Evolutionary conservation across 2,329 filamentous ascomycete species (phyloP), one percentile per base, ranked within the genome.

Genomic region (Colletotrichum karsti): DNA sequence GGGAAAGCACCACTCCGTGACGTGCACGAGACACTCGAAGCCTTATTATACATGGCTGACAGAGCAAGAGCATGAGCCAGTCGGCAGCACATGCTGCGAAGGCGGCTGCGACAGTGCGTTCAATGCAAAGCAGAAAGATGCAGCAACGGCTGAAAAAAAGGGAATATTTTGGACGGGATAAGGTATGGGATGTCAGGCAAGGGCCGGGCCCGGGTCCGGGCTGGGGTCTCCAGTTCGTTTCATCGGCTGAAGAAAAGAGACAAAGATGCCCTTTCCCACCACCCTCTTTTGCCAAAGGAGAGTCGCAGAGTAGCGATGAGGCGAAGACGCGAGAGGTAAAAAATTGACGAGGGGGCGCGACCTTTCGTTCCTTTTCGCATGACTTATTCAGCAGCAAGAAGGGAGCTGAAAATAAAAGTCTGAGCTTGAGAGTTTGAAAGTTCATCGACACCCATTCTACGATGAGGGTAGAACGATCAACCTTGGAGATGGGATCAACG

Each of bases 11-110:
- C 46, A 61, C 63, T 66, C 48, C 56, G 56, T 41, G 63, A 66
- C 63, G 55, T 54, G 63, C 63, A 66, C 63, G 63, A 66, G 63
- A 66, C 63, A 61, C 63, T 15, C 53, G 37, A 46, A 61, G 48
- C 24, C 41, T 30, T 54, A 62, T 62, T 55, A 62, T 54, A 62
- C 63, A 62, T 53, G 22, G 63, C 63, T 66, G 48, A 66, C 63
- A 41, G 39, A 62, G 56, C 63, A 62, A 6, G 44, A 12, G 37
- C 51, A 24, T 10, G 39, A 30, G 35, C 53, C 53, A 58, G 10
- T 13, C 37, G 28, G 28, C 48, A 53, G 48, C 48, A n/a, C n/a
- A n/a, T n/a, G n/a, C n/a, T n/a, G 18, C 12, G 18, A 24, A 24
- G 28, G 46, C 46, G 20, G 24, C 48, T 12, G 22, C 41, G 41